phyloP scores from a whole-genome alignment of 352 stramenopile species.

The Pythium phragmiticola region DNA sequence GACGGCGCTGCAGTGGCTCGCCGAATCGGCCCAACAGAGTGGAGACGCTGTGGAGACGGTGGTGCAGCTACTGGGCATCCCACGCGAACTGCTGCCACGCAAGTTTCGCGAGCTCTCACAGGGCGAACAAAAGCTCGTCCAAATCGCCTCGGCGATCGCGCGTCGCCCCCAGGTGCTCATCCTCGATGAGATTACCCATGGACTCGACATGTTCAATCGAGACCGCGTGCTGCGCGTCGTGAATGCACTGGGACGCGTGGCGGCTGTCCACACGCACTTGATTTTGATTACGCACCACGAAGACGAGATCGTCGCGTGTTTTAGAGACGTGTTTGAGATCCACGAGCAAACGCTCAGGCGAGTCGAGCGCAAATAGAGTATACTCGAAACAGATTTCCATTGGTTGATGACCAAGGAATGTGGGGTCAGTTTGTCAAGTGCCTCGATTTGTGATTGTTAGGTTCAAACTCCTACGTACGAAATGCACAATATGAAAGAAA shows the following conservation, averaged over 20 bases:
- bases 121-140: conserved; percentile 90
- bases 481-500: no score
- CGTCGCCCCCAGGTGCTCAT: conserved; percentile 77
- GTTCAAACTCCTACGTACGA: no score
- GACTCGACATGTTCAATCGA: conserved; percentile 86
- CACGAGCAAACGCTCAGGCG: conserved; percentile 47
- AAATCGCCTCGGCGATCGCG: conserved; percentile 84
- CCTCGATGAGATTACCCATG: conserved; percentile 92
- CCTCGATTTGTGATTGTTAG: no score
- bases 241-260: conserved; percentile 64
- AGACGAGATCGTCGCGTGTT: conserved; percentile 86
- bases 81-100: conserved; percentile 33
- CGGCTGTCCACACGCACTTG: conserved; percentile 46
- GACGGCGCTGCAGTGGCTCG: conserved; percentile 7
- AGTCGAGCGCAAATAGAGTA: conserved; percentile 2
- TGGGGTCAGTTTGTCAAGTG: no score
- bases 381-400: no score
- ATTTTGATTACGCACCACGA: conserved; percentile 93
- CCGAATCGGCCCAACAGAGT: conserved; percentile 8
- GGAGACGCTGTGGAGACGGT: conserved; percentile 22
- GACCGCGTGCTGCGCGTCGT: conserved; percentile 73
- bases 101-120: conserved; percentile 82
- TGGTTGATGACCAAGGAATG: no score
- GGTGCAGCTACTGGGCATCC: conserved; percentile 42
- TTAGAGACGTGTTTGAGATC: conserved; percentile 83